Conservation (phyloP, 192 early-diverging fungal species). For the Gaertneriomyces sp. region DNA sequence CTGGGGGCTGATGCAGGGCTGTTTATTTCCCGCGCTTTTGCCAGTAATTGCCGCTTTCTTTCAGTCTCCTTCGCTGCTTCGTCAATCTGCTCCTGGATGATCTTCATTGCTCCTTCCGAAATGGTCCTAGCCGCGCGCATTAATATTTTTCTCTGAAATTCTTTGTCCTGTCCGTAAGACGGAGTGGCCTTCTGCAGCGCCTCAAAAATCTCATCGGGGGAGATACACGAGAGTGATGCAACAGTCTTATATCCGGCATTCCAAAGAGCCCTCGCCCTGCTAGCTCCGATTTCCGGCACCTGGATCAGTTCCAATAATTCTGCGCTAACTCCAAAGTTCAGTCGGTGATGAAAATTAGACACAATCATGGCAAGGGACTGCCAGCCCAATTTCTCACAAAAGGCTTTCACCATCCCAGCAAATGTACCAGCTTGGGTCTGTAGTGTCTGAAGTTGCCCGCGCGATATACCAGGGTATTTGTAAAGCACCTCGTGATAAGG, state of each 20-base stretch:
- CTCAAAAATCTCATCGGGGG: slow-evolving; percentile 23
- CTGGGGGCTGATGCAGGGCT: background rate
- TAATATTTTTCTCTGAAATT: background rate
- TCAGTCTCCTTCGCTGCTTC: slow-evolving; percentile 13
- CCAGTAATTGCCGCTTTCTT: slow-evolving; percentile 11
- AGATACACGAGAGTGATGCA: slow-evolving; percentile 10
- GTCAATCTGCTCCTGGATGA: slow-evolving; percentile 12
- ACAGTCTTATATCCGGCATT: slow-evolving; percentile 24
- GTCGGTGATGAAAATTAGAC: slow-evolving; percentile 32
- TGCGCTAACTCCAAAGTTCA: slow-evolving; percentile 34
- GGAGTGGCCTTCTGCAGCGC: slow-evolving; percentile 18
- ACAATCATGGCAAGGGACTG: slow-evolving; percentile 19
- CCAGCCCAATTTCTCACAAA: slow-evolving; percentile 43
- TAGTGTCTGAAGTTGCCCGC: slow-evolving; percentile 31
- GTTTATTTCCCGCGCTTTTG: slow-evolving; percentile 2
- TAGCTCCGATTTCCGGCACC: slow-evolving; percentile 30
- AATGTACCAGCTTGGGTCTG: slow-evolving; percentile 37
- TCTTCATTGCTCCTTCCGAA: slow-evolving; percentile 11
- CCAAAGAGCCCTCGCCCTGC: slow-evolving; percentile 18
- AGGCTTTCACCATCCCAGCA: slow-evolving; percentile 48
- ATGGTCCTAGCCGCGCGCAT: slow-evolving; percentile 26
- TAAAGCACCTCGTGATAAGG: slow-evolving; percentile 26
- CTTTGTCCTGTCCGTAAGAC: slow-evolving; percentile 8
- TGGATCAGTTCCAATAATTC: slow-evolving; percentile 36
- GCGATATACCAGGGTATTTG: slow-evolving; percentile 30